A percentile compares a stretch with the other conserved stretches of the same genome.
phyloP scores from a whole-genome alignment of 164 flowering plant species.

The Buxus sempervirens region DNA sequence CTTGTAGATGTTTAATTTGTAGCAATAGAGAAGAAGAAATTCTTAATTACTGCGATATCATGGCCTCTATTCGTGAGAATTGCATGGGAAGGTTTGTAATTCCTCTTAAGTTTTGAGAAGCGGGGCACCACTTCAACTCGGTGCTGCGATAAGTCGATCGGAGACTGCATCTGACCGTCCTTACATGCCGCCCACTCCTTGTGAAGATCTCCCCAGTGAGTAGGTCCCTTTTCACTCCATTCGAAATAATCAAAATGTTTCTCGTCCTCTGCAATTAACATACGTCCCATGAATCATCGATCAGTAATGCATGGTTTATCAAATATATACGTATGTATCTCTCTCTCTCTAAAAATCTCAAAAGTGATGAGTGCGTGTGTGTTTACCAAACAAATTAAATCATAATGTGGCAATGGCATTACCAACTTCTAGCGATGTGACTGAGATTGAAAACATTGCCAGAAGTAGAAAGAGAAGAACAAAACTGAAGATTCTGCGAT shows the following conservation, averaged over 20 bases:
- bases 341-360: too few relatives aligned
- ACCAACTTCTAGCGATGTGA: conserved; percentile 37
- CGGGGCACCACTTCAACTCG: conserved; percentile 20
- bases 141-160: conserved; percentile 33
- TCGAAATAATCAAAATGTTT: conserved; percentile 36
- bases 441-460: background rate
- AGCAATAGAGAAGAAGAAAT: too few relatives aligned
- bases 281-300: background rate
- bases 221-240: conserved; percentile 44
- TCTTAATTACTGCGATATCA: conserved; percentile 37
- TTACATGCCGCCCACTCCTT: conserved; percentile 48
- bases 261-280: conserved; percentile 41
- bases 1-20: too few relatives aligned
- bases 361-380: too few relatives aligned
- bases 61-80: conserved; percentile 43
- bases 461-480: conserved; percentile 1
- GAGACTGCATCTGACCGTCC: conserved; percentile 49
- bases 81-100: conserved; percentile 33
- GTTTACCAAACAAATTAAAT: background rate
- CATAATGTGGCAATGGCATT: conserved; percentile 1
- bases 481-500: background rate
- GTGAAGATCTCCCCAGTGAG: conserved; percentile 44
- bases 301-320: too few relatives aligned
- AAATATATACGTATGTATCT: too few relatives aligned
- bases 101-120: conserved; percentile 16